phyloP scores from a whole-genome alignment of 495 filamentous ascomycete genomes.

The Talaromyces stipitatus region DNA sequence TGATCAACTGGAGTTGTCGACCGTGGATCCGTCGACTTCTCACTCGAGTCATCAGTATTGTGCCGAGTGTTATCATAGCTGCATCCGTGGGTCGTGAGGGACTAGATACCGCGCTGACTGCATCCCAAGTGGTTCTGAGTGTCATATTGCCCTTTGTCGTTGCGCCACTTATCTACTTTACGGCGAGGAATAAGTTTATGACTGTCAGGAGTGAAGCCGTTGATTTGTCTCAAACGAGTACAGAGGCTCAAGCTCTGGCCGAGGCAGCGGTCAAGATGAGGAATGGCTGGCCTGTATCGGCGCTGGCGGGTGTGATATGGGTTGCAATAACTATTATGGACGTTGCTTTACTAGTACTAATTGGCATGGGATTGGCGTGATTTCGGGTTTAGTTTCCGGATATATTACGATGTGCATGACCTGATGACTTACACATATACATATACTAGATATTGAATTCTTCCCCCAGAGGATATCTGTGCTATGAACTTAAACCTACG shows the following conservation, averaged over 20 bases:
- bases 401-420: not conserved
- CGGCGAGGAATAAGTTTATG: slow-evolving; percentile 76
- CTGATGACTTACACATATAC: not conserved
- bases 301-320: slow-evolving; percentile 55
- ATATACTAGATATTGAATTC: not conserved
- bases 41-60: slow-evolving; percentile 67
- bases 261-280: slow-evolving; percentile 41
- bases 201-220: slow-evolving; percentile 40
- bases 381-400: not conserved
- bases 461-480: not conserved
- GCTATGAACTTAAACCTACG: not conserved
- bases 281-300: slow-evolving; percentile 51
- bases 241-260: slow-evolving; percentile 8
- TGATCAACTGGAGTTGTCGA: slow-evolving; percentile 59
- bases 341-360: slow-evolving; percentile 59
- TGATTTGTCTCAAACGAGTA: slow-evolving; percentile 3
- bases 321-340: slow-evolving; percentile 65
- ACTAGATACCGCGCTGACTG: slow-evolving; percentile 66
- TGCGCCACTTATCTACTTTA: slow-evolving; percentile 83
- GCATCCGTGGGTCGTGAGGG: slow-evolving; percentile 66
- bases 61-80: slow-evolving; percentile 75
- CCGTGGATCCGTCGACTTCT: slow-evolving; percentile 69
- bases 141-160: slow-evolving; percentile 75
- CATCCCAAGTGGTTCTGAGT: slow-evolving; percentile 71
- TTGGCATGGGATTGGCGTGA: slow-evolving; percentile 43